These are phyloP conservation scores for Elaphomyces granulatus DNA, from an alignment of 495 filamentous ascomycete species.

Conservation along the genomic window DNA sequence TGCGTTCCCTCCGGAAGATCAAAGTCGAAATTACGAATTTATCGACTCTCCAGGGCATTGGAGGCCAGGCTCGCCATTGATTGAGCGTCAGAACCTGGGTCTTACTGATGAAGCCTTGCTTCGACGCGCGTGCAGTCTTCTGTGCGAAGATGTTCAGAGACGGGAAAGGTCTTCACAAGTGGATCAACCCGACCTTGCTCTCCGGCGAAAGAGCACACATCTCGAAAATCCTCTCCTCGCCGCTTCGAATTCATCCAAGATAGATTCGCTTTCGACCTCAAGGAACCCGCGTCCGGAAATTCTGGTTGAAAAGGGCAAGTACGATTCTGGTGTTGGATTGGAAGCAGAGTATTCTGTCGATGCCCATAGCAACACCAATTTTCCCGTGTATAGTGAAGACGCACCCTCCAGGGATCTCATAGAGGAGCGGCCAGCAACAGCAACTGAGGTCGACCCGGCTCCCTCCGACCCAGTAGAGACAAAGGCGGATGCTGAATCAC, in stretches of 20 bases:
- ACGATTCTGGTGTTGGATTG: conserved; percentile 12
- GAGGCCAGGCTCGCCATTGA: not conserved
- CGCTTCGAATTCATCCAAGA: not conserved
- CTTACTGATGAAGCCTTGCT: not conserved
- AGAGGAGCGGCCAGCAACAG: too few species aligned
- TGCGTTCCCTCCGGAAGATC: not conserved
- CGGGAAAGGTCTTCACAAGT: not conserved
- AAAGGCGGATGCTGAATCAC: conserved; percentile 7
- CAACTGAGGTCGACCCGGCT: too few species aligned
- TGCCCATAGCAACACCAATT: too few species aligned
- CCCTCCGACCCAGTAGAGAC: not conserved
- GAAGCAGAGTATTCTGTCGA: conserved; percentile 7
- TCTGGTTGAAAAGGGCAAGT: conserved; percentile 2
- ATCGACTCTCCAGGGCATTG: not conserved
- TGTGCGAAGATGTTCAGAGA: not conserved
- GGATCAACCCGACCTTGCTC: not conserved
- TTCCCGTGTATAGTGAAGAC: too few species aligned
- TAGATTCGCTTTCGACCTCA: not conserved
- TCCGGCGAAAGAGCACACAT: not conserved
- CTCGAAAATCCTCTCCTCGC: not conserved
- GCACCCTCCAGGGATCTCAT: too few species aligned
- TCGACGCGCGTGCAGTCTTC: not conserved
- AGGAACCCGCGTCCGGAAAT: not conserved
- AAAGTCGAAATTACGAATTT: conserved; percentile 1
- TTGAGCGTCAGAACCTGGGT: not conserved